Conservation (phyloP, 345 rosid species). For the Bruguiera sexangula region DNA sequence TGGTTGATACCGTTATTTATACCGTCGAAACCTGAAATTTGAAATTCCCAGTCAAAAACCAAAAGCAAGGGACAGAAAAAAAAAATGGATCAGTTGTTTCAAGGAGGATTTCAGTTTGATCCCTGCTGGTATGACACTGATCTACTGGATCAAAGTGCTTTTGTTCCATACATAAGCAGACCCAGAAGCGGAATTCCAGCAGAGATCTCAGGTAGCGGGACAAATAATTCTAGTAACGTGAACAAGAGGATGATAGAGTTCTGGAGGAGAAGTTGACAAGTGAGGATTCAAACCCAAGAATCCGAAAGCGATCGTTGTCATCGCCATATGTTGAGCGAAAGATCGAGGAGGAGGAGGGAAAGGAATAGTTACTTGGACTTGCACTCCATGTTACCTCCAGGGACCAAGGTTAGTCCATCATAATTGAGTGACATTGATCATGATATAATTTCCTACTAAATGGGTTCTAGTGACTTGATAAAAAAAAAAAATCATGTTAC, state of each 20-base stretch:
- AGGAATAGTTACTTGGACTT: slow-evolving; percentile 48
- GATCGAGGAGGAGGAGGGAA: slow-evolving; percentile 67
- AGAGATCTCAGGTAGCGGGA: neutral
- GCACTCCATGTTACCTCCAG: slow-evolving; percentile 48
- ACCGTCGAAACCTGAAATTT: slow-evolving; percentile 4
- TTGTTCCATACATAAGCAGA: slow-evolving; percentile 29
- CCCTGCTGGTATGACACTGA: slow-evolving; percentile 26
- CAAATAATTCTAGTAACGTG: slow-evolving; percentile 24
- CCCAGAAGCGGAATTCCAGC: slow-evolving; percentile 9
- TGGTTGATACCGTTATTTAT: slow-evolving; percentile 4
- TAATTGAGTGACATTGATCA: neutral
- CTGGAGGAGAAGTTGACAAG: slow-evolving; percentile 33
- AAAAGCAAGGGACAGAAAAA: neutral
- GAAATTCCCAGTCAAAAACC: neutral
- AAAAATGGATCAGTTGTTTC: slow-evolving; percentile 32
- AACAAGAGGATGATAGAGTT: slow-evolving; percentile 55
- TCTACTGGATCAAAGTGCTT: slow-evolving; percentile 37
- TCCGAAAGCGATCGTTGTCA: slow-evolving; percentile 35
- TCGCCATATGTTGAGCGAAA: slow-evolving; percentile 61
- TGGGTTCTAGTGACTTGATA: neutral
- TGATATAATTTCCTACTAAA: neutral
- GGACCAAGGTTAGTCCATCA: slow-evolving; percentile 51
- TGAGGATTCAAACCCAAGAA: slow-evolving; percentile 13
- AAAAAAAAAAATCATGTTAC: neutral
- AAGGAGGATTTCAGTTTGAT: slow-evolving; percentile 19